These are phyloP conservation scores for Penicillium sclerotigenum DNA, from an alignment of 2,329 filamentous ascomycete species.

Conservation along the genomic window DNA sequence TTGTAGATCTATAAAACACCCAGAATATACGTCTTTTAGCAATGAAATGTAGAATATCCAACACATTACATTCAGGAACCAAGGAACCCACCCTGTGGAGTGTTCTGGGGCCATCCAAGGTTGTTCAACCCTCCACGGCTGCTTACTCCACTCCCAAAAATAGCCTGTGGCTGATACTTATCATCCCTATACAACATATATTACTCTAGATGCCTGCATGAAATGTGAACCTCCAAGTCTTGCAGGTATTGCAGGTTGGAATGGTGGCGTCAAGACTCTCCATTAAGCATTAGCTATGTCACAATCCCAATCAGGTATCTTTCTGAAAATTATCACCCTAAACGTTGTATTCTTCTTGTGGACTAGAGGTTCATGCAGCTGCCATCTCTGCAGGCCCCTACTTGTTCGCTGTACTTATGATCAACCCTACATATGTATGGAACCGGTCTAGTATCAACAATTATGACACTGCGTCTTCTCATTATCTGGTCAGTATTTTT, in stretches of 20 bases:
- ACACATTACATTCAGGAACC: not conserved
- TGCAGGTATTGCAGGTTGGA: too few species aligned
- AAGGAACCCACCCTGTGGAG: not conserved
- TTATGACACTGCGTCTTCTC: not conserved
- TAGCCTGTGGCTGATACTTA: conserved; percentile 1
- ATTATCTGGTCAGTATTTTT: not conserved
- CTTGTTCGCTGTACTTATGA: not conserved
- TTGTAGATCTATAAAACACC: not conserved
- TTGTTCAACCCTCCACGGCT: not conserved
- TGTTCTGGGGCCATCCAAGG: not conserved
- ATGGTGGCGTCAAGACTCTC: not conserved
- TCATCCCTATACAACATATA: not conserved
- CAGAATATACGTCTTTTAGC: not conserved
- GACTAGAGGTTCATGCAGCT: not conserved
- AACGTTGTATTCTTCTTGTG: not conserved
- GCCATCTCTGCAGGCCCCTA: not conserved
- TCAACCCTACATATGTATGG: not conserved
- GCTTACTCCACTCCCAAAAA: conserved; percentile 7
- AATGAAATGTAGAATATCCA: not conserved
- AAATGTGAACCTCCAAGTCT: not conserved
- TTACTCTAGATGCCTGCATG: not conserved
- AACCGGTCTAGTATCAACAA: not conserved
- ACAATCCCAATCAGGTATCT: not conserved
- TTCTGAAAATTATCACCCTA: not conserved
- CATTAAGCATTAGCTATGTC: not conserved